Conservation (phyloP, 2,329 filamentous ascomycete species). For the Trichoderma endophyticum region DNA sequence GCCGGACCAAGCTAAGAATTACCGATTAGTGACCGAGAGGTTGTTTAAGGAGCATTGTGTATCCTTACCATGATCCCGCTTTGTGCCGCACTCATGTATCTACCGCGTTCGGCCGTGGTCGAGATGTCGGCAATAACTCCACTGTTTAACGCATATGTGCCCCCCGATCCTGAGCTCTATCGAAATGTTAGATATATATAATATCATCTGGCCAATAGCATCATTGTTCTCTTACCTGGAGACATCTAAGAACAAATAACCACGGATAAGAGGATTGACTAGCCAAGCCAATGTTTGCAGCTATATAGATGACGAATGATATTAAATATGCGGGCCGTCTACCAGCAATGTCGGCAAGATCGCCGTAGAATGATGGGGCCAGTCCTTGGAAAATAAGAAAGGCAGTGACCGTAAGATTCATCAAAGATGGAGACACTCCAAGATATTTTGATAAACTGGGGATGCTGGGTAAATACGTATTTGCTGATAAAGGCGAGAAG, state of each 20-base stretch:
- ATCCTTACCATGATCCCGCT: not conserved
- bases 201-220: not conserved
- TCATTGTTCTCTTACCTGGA: not conserved
- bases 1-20: not conserved
- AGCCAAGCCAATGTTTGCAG: slow-evolving; percentile 2
- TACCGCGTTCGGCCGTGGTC: not conserved
- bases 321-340: not conserved
- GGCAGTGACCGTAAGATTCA: not conserved
- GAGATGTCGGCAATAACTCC: slow-evolving; percentile 3
- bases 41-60: not conserved
- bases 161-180: not conserved
- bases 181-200: not conserved
- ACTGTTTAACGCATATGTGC: not conserved
- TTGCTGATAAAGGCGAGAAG: slow-evolving; percentile 6
- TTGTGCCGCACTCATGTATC: not conserved
- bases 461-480: not conserved
- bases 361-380: not conserved
- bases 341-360: slow-evolving; percentile 1
- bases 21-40: not conserved
- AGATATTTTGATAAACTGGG: not conserved
- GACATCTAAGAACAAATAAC: not conserved
- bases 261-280: not conserved
- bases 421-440: not conserved
- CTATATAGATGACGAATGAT: not conserved
- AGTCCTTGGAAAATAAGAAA: slow-evolving; percentile 8